A percentile compares a stretch with the other conserved stretches of the same genome.
phyloP scores from a whole-genome alignment of 2,329 filamentous ascomycete species.

The Lecanicillium sp. region DNA sequence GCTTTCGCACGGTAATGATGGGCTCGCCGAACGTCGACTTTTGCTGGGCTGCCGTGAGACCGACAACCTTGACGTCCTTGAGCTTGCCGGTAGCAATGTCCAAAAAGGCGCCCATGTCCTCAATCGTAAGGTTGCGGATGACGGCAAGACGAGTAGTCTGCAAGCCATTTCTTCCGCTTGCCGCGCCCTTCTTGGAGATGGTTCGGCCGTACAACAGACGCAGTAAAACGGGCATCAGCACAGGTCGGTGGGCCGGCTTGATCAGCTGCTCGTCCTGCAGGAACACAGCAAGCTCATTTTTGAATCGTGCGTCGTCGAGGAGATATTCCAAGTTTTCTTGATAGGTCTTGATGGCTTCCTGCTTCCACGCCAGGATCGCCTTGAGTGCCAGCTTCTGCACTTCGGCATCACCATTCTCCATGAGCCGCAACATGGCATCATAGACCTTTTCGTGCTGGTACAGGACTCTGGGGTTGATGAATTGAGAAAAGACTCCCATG shows the following conservation, averaged over 20 bases:
- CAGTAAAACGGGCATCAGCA: conserved; percentile 79
- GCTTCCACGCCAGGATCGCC: conserved; percentile 84
- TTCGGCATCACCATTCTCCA: conserved; percentile 84
- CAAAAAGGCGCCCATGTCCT: conserved; percentile 74
- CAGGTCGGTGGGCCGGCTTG: conserved; percentile 61
- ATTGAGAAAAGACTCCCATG: conserved; percentile 73
- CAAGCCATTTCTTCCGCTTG: conserved; percentile 72
- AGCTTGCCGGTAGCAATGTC: conserved; percentile 72
- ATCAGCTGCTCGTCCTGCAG: conserved; percentile 70
- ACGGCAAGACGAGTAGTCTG: conserved; percentile 75
- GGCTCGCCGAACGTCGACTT: conserved; percentile 50
- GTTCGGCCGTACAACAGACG: conserved; percentile 83
- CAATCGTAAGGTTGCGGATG: conserved; percentile 65
- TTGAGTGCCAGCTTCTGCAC: conserved; percentile 81
- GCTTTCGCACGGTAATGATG: conserved; percentile 63
- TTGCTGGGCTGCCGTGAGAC: conserved; percentile 35
- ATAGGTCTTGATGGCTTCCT: conserved; percentile 65
- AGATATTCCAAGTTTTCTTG: conserved; percentile 80
- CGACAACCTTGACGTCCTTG: conserved; percentile 50
- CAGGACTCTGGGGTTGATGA: conserved; percentile 77
- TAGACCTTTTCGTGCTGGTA: conserved; percentile 74
- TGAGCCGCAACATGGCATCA: conserved; percentile 61
- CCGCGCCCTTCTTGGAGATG: conserved; percentile 70
- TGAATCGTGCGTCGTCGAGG: conserved; percentile 84
- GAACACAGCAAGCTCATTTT: conserved; percentile 87